Evolutionary conservation across 1,284 basidiomycete species (phyloP), one percentile per base, ranked within the genome.

Genomic region (Phlebopus sp.): DNA sequence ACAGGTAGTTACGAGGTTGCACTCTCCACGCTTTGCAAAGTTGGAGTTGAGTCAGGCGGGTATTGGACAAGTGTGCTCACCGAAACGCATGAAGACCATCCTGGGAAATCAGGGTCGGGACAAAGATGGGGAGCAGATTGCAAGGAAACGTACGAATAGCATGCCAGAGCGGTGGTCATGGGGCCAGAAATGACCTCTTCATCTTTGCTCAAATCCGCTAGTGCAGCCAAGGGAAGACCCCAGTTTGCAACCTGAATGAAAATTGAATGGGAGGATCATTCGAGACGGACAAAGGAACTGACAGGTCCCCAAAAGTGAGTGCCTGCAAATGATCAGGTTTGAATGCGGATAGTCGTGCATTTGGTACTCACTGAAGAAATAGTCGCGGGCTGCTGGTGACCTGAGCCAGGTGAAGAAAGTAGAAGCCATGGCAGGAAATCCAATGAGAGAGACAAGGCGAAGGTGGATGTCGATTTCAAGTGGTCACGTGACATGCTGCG

Each of bases 221-320:
- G 71, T 34, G 94, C 94, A 56, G 94, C 94, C 35, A 97, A 71
- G 47, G 94, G 94, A 27, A 98, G 81, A 62, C 94, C 95, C 90
- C 95, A 98, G 76, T 97, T 98, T 45, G 95, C 95, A 51, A 94
- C 85, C 89, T 96, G 44, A 42, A 54, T 34, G 50, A 45, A 49
- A 52, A 59, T 55, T 55, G 50, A 50, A 52, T 25, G 39, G 44
- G 54, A 53, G 37, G 45, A 37, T 50, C 37, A 47, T 44, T 41
- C 47, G 29, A 44, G 17, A 37, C 25, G 46, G 30, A 47, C 14
- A 52, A 47, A 40, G 23, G 46, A 51, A 82, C 90, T 66, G 53
- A 94, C 92, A 54, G 91, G 91, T 60, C 92, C 92, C 92, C 92
- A 96, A 76, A 96, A 96, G 70, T 96, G 92, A 52, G 92, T 96